Conservation (phyloP, 495 filamentous ascomycete genomes). For the Daldinia bambusicola region DNA sequence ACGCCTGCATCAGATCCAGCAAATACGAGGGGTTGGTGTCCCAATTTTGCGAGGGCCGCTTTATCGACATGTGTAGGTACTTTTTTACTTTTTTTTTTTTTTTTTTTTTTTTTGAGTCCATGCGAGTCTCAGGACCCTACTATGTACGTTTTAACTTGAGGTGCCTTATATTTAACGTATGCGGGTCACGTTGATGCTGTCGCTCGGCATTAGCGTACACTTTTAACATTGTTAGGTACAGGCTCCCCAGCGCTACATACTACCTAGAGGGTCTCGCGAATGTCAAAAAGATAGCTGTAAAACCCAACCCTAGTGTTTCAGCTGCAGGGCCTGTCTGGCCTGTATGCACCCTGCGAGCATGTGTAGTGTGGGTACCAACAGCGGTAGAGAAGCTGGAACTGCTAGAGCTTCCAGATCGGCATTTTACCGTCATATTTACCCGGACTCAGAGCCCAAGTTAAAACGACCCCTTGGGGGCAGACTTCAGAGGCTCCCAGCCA, state of each 20-base stretch:
- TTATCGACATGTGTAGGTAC: constrained; percentile 6
- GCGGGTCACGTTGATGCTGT: constrained; percentile 12
- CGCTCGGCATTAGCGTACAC: constrained; percentile 28
- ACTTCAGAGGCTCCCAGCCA: not conserved
- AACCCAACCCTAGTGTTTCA: constrained; percentile 28
- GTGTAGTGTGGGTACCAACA: constrained; percentile 2
- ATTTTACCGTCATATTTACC: constrained; percentile 15
- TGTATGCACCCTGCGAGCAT: not conserved
- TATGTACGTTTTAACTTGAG: constrained; percentile 19
- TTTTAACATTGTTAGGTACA: no score
- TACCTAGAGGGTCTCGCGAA: no score
- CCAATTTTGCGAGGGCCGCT: constrained; percentile 13
- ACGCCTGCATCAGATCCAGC: constrained; percentile 10
- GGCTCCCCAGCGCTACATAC: no score
- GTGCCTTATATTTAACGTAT: constrained; percentile 6
- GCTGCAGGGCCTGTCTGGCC: constrained; percentile 11
- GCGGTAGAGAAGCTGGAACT: not conserved
- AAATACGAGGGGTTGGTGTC: constrained; percentile 22
- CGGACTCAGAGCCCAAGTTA: constrained; percentile 4
- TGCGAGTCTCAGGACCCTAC: constrained; percentile 30
- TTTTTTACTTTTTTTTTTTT: not conserved
- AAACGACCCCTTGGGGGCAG: not conserved
- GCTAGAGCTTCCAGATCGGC: constrained; percentile 3
- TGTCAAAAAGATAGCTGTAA: no score
- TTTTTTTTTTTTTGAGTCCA: not conserved